phyloP scores from a whole-genome alignment of 495 filamentous ascomycete species.

The Neurospora cerealis region DNA sequence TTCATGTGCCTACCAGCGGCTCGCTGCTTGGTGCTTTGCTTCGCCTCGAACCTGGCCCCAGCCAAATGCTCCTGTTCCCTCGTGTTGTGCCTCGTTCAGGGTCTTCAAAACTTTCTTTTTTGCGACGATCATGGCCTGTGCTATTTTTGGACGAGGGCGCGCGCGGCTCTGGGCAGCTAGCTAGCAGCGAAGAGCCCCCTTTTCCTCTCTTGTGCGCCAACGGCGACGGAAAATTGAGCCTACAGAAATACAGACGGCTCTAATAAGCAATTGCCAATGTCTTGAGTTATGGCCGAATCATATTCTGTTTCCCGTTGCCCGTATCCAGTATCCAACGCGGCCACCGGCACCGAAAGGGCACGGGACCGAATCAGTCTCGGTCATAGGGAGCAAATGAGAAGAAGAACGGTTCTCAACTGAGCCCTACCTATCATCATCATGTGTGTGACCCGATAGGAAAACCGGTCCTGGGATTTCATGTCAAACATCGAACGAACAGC shows the following conservation, averaged over 20 bases:
- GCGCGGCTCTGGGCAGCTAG: background rate
- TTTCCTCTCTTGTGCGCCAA: background rate
- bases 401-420: background rate
- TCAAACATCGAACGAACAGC: background rate
- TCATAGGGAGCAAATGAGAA: background rate
- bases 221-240: background rate
- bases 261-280: background rate
- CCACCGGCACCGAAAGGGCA: background rate
- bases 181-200: background rate
- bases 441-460: background rate
- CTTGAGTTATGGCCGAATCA: background rate
- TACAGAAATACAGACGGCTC: background rate
- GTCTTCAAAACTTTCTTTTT: background rate
- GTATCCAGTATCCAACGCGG: background rate
- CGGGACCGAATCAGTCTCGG: background rate
- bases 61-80: background rate
- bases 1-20: background rate
- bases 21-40: background rate
- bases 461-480: background rate
- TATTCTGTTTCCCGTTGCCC: background rate
- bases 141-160: background rate
- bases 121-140: background rate
- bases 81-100: background rate
- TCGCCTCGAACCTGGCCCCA: background rate
- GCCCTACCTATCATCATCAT: background rate